Conservation (phyloP, 139 green algal species). For the Mesostigma viride region DNA sequence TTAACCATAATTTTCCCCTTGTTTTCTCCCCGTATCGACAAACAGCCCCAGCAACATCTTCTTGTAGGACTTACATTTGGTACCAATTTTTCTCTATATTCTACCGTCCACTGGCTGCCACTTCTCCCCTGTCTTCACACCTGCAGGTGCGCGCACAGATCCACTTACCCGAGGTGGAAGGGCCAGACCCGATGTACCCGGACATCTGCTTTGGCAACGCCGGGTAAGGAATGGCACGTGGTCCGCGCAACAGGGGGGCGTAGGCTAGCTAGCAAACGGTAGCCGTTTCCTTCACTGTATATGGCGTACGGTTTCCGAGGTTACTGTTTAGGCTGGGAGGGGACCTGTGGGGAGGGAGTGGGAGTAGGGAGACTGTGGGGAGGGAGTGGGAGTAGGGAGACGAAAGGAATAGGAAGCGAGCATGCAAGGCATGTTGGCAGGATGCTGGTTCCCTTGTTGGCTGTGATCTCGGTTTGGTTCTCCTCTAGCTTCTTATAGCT, state of each 20-base stretch:
- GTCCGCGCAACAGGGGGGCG: no score
- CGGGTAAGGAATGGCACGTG: no score
- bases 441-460: neutral
- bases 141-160: slow-evolving; percentile 1
- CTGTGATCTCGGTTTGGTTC: neutral
- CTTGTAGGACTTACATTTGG: neutral
- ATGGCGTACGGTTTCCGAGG: neutral
- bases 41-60: neutral
- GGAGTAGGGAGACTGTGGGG: slow-evolving; percentile 5
- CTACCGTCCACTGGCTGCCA: neutral
- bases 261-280: no score
- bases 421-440: neutral
- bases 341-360: neutral
- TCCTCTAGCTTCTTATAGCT: neutral
- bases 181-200: slow-evolving; percentile 53
- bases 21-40: no score
- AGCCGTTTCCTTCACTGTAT: neutral
- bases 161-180: slow-evolving; percentile 13
- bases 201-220: slow-evolving; percentile 73
- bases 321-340: neutral
- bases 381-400: neutral
- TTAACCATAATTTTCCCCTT: no score
- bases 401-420: neutral
- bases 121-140: neutral
- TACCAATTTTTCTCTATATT: neutral